Conservation (phyloP, 805 yeast genomes). For the Zygosaccharomyces rouxii region DNA sequence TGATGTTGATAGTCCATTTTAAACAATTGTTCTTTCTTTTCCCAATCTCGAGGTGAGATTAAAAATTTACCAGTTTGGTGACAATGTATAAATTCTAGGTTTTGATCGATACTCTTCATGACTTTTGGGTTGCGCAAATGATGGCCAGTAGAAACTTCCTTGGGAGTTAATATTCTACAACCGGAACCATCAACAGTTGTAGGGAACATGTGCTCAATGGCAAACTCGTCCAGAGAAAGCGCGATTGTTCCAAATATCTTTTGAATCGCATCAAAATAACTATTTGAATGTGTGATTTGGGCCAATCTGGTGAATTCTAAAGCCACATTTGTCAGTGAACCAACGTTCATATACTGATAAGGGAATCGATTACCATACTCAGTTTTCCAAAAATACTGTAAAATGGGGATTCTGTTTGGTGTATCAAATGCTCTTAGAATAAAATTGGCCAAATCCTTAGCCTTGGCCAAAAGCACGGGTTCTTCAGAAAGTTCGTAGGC, state of each 20-base stretch:
- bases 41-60: conserved; percentile 10
- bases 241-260: conserved; percentile 40
- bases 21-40: conserved; percentile 9
- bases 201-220: conserved; percentile 44
- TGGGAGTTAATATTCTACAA: conserved; percentile 36
- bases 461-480: conserved; percentile 36
- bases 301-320: conserved; percentile 51
- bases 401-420: conserved; percentile 50
- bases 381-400: conserved; percentile 43
- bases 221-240: conserved; percentile 34
- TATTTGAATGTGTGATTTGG: conserved; percentile 45
- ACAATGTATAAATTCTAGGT: conserved; percentile 35
- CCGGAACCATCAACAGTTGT: conserved; percentile 48
- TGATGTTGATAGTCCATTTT: conserved; percentile 12
- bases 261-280: conserved; percentile 48
- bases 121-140: conserved; percentile 36
- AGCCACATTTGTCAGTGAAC: conserved; percentile 48
- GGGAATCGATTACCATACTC: conserved; percentile 38
- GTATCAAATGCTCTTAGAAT: conserved; percentile 55
- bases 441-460: conserved; percentile 45
- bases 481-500: conserved; percentile 47
- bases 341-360: conserved; percentile 35
- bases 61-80: conserved; percentile 25
- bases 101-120: conserved; percentile 35
- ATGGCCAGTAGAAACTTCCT: conserved; percentile 32